Conservation (phyloP, 202 grass and related monocot species). For the Hordeum pubiflorum region DNA sequence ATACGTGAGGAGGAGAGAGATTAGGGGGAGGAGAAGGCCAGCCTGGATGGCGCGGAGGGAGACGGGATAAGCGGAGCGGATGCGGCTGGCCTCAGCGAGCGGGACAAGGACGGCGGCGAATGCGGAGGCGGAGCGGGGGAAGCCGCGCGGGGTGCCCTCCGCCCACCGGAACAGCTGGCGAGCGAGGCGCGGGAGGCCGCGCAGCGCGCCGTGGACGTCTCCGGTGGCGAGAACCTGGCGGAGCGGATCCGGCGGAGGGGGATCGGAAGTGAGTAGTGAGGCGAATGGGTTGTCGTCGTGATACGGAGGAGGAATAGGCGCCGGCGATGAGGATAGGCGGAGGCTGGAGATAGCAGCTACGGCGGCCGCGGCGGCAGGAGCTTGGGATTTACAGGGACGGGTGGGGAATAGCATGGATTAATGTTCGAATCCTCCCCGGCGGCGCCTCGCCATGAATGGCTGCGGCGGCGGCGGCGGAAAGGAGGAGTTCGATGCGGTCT, state of each 20-base stretch:
- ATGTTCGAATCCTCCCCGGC: conserved; percentile 29
- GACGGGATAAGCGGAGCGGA: conserved; percentile 42
- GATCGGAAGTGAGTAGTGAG: conserved; percentile 32
- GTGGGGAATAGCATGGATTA: conserved; percentile 56
- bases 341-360: conserved; percentile 25
- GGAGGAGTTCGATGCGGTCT: conserved; percentile 20
- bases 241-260: conserved; percentile 32
- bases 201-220: conserved; percentile 39
- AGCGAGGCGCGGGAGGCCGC: conserved; percentile 9
- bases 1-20: conserved; percentile 33
- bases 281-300: conserved; percentile 24
- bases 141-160: conserved; percentile 48
- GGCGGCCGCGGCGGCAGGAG: conserved; percentile 21
- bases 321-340: conserved; percentile 16
- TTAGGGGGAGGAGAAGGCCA: conserved; percentile 52
- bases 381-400: conserved; percentile 37
- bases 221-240: conserved; percentile 10
- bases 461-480: conserved; percentile 6
- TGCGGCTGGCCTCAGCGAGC: conserved; percentile 35
- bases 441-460: conserved; percentile 57
- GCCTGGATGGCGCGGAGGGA: conserved; percentile 47
- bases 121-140: conserved; percentile 48
- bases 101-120: conserved; percentile 58
- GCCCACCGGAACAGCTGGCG: conserved; percentile 69
- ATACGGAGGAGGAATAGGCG: not conserved